phyloP scores from a whole-genome alignment of 257 asterid species.

The Euphrasia confusa region DNA sequence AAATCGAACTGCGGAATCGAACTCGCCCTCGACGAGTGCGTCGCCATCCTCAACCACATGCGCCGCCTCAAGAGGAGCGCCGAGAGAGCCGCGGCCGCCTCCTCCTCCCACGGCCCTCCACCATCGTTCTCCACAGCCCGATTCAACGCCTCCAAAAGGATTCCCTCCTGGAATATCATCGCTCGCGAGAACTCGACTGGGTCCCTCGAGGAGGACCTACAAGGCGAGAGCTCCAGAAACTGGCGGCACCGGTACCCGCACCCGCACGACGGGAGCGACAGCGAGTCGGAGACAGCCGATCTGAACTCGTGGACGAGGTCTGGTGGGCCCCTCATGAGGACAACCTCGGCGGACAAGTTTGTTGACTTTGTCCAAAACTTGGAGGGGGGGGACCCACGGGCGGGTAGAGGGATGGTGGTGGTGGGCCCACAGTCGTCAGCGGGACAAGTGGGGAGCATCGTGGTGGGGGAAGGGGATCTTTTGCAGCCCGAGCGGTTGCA shows the following conservation, averaged over 20 bases:
- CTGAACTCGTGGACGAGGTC: slow-evolving; percentile 76
- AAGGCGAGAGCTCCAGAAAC: slow-evolving; percentile 36
- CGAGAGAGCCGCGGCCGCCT: slow-evolving; percentile 78
- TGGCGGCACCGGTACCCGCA: slow-evolving; percentile 30
- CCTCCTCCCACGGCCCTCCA: slow-evolving; percentile 38
- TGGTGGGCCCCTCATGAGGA: slow-evolving; percentile 99
- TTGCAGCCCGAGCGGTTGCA: slow-evolving; percentile 75
- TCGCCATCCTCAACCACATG: slow-evolving; percentile 81
- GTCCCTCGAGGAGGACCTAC: slow-evolving; percentile 76
- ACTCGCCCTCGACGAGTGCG: slow-evolving; percentile 89
- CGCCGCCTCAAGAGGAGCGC: slow-evolving; percentile 81
- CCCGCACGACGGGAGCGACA: slow-evolving; percentile 61
- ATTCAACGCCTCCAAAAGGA: slow-evolving; percentile 67
- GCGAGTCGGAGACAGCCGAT: slow-evolving; percentile 72
- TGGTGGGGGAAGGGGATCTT: slow-evolving; percentile 72
- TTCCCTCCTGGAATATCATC: slow-evolving; percentile 90
- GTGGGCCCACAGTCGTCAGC: too few relatives aligned
- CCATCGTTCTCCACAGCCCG: slow-evolving; percentile 29
- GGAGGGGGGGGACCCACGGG: too few relatives aligned
- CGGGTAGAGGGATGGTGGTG: too few relatives aligned
- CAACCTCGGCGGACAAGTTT: slow-evolving; percentile 78
- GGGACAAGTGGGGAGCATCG: slow-evolving; percentile 31
- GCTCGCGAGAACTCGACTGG: slow-evolving; percentile 89
- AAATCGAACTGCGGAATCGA: slow-evolving; percentile 96
- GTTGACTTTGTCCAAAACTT: slow-evolving; percentile 72